Conservation (phyloP, 2,329 filamentous ascomycete species). For the Colletotrichum sidae region DNA sequence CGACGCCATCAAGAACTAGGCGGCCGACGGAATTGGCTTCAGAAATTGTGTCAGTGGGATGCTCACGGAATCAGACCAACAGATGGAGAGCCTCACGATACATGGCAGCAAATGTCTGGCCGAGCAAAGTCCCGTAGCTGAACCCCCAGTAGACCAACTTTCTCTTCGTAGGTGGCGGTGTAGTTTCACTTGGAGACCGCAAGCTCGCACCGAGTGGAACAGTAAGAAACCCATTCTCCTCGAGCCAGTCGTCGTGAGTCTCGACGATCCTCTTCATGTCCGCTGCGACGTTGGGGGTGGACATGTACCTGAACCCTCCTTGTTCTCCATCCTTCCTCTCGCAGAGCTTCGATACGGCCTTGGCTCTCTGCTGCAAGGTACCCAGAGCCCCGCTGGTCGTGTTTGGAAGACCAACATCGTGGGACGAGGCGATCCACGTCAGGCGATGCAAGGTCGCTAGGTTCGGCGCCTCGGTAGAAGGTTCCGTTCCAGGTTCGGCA, state of each 20-base stretch:
- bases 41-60: constrained; percentile 2
- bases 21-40: constrained; percentile 43
- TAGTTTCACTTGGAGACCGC: constrained; percentile 15
- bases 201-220: constrained; percentile 5
- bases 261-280: constrained; percentile 39
- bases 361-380: constrained; percentile 43
- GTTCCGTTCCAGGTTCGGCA: not conserved
- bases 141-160: constrained; percentile 51
- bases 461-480: constrained; percentile 40
- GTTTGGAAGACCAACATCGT: constrained; percentile 49
- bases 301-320: constrained; percentile 35
- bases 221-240: constrained; percentile 26
- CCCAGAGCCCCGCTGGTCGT: constrained; percentile 47
- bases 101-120: constrained; percentile 51
- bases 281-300: constrained; percentile 39
- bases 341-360: constrained; percentile 48
- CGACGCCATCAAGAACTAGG: constrained; percentile 47
- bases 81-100: constrained; percentile 41
- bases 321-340: constrained; percentile 41
- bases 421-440: constrained; percentile 45
- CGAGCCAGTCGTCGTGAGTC: constrained; percentile 32
- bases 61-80: not conserved
- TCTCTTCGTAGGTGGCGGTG: constrained; percentile 33
- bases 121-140: constrained; percentile 52
- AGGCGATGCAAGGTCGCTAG: constrained; percentile 47